Conservation (phyloP, 805 yeast genomes). For the Nakazawaea ambrosiae region DNA sequence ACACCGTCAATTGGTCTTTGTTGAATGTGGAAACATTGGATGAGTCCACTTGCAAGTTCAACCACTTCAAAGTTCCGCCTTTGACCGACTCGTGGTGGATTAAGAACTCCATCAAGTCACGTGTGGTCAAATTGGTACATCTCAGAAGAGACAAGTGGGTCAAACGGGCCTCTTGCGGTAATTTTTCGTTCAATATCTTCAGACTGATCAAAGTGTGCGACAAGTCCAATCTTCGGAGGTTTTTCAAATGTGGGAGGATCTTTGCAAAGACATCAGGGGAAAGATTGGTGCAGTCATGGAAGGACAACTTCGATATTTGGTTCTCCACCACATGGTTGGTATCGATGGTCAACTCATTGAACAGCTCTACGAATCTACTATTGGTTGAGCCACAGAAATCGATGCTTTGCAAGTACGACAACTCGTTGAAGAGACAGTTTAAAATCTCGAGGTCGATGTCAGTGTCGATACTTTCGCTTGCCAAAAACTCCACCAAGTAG, state of each 20-base stretch:
- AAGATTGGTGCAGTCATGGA: constrained; percentile 84
- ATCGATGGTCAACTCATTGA: constrained; percentile 33
- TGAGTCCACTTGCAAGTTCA: constrained; percentile 46
- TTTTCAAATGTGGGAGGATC: constrained; percentile 48
- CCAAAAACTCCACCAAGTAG: constrained; percentile 70
- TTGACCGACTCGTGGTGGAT: constrained; percentile 61
- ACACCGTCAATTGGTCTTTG: constrained; percentile 34
- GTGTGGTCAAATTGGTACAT: constrained; percentile 63
- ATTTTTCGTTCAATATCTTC: constrained; percentile 39
- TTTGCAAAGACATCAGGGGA: constrained; percentile 48
- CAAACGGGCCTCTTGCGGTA: constrained; percentile 52
- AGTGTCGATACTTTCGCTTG: constrained; percentile 78
- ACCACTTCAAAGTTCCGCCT: constrained; percentile 36
- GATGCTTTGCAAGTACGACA: constrained; percentile 54
- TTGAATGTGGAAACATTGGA: constrained; percentile 45
- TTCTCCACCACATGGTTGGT: constrained; percentile 9
- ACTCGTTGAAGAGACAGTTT: constrained; percentile 43
- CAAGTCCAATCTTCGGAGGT: constrained; percentile 64
- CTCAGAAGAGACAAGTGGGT: constrained; percentile 69
- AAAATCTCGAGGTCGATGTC: constrained; percentile 64
- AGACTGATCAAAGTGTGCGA: constrained; percentile 76
- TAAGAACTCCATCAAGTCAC: constrained; percentile 63
- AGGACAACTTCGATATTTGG: constrained; percentile 37
- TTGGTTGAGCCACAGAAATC: constrained; percentile 90
- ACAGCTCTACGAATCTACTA: constrained; percentile 50